Percentiles rank a stretch among this genome's conserved stretches.
phyloP scores from a whole-genome alignment of 345 rosid species.

The Orychophragmus violaceus region DNA sequence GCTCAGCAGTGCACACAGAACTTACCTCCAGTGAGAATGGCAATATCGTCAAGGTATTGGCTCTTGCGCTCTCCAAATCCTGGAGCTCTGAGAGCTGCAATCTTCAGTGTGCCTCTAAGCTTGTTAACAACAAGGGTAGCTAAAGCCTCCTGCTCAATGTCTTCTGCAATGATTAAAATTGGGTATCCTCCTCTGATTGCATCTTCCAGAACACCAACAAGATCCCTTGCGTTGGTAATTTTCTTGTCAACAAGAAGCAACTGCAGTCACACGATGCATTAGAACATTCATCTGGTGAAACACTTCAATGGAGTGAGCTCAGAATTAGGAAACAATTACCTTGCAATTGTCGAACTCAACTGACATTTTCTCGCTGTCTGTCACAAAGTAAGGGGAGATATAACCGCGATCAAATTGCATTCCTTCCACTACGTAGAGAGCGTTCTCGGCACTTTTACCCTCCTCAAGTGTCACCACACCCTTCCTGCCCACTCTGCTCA shows the following conservation, averaged over 20 bases:
- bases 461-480: constrained; percentile 81
- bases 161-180: constrained; percentile 76
- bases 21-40: constrained; percentile 76
- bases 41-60: constrained; percentile 97
- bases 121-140: constrained; percentile 97
- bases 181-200: constrained; percentile 83
- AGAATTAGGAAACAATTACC: constrained; percentile 36
- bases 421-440: constrained; percentile 95
- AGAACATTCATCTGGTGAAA: not conserved
- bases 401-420: constrained; percentile 99
- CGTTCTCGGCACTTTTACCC: constrained; percentile 96
- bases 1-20: not conserved
- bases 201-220: constrained; percentile 74
- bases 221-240: constrained; percentile 95
- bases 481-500: constrained; percentile 94
- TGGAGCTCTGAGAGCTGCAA: constrained; percentile 96
- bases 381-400: constrained; percentile 95
- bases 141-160: constrained; percentile 94
- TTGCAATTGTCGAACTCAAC: constrained; percentile 97
- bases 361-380: constrained; percentile 95
- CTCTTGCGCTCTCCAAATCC: constrained; percentile 97
- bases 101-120: constrained; percentile 84
- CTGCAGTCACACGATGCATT: constrained; percentile 37
- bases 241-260: constrained; percentile 96
- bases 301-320: not conserved